These are phyloP conservation scores for Umbelopsis vinacea DNA, from an alignment of 192 early-diverging fungal genomes.

Conservation along the genomic window DNA sequence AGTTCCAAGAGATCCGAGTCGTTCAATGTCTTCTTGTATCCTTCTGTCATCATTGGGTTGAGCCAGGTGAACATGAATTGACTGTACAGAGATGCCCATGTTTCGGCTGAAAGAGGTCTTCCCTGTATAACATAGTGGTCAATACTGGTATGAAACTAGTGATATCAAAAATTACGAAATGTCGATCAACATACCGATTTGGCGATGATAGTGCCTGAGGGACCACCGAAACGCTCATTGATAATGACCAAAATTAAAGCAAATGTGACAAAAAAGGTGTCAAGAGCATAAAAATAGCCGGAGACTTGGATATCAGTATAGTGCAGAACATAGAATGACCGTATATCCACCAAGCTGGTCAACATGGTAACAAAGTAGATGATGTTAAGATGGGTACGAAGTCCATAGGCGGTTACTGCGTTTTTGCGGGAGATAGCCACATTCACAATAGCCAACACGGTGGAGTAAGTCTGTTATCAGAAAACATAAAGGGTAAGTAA, in stretches of 20 bases:
- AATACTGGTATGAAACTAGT: slow-evolving; percentile 18
- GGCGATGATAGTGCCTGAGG: slow-evolving; percentile 19
- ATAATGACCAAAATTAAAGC: slow-evolving; percentile 28
- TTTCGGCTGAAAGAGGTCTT: slow-evolving; percentile 33
- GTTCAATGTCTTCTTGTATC: slow-evolving; percentile 51
- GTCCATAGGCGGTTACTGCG: slow-evolving; percentile 10
- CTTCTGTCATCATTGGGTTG: slow-evolving; percentile 55
- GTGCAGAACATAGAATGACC: slow-evolving; percentile 34
- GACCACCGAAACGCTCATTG: slow-evolving; percentile 34
- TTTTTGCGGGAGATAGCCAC: neutral
- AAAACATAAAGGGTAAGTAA: neutral
- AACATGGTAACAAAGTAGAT: slow-evolving; percentile 32
- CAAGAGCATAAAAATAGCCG: slow-evolving; percentile 31
- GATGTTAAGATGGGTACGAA: slow-evolving; percentile 36
- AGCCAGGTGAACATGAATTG: slow-evolving; percentile 57
- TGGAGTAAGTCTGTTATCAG: slow-evolving; percentile 8
- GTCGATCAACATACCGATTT: slow-evolving; percentile 27
- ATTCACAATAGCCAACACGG: slow-evolving; percentile 6
- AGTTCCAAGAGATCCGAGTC: slow-evolving; percentile 57
- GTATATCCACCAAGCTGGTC: slow-evolving; percentile 29
- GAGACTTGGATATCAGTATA: neutral
- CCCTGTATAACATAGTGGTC: slow-evolving; percentile 18
- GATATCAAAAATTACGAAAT: neutral
- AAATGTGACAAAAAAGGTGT: slow-evolving; percentile 15
- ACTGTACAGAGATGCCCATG: slow-evolving; percentile 38